Evolutionary conservation across 1,284 basidiomycete genomes (phyloP).

Genomic region (Abortiporus biennis): DNA sequence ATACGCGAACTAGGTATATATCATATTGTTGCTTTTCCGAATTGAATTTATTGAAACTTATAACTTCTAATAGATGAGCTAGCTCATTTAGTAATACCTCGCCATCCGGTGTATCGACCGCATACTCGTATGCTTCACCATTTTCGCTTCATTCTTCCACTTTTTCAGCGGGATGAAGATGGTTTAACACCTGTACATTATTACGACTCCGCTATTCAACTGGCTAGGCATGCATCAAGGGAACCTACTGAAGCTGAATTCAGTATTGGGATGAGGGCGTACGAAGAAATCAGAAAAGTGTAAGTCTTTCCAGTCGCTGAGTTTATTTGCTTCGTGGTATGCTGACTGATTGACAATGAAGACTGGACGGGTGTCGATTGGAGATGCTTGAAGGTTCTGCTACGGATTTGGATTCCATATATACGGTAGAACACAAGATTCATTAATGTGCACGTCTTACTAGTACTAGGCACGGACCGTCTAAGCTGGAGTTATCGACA

Average conservation of each 20-base stretch:
- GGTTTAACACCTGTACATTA: conserved; percentile 62
- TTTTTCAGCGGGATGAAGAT: conserved; percentile 55
- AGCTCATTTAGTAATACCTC: conserved; percentile 58
- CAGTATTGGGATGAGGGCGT: conserved; percentile 56
- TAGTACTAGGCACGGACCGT: too few relatives aligned
- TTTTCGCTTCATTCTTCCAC: conserved; percentile 64
- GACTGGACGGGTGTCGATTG: conserved; percentile 52
- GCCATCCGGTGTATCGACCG: conserved; percentile 54
- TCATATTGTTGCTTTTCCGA: conserved; percentile 23
- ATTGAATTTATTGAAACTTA: not conserved
- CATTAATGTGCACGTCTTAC: too few relatives aligned
- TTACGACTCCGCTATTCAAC: conserved; percentile 72
- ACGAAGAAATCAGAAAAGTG: conserved; percentile 55
- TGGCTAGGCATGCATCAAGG: conserved; percentile 57
- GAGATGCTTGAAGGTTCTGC: conserved; percentile 56
- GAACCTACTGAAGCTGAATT: conserved; percentile 73
- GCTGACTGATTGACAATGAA: conserved; percentile 17
- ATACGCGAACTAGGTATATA: conserved; percentile 61
- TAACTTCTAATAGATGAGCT: conserved; percentile 43
- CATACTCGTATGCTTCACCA: conserved; percentile 69
- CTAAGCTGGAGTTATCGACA: too few relatives aligned
- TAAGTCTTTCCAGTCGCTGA: conserved; percentile 22
- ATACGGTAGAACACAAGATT: too few relatives aligned
- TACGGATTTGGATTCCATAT: conserved; percentile 29
- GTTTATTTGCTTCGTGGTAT: not conserved